Base-by-base conservation (phyloP, 192 early-diverging fungal species). In the Coemansia sp. region DNA sequence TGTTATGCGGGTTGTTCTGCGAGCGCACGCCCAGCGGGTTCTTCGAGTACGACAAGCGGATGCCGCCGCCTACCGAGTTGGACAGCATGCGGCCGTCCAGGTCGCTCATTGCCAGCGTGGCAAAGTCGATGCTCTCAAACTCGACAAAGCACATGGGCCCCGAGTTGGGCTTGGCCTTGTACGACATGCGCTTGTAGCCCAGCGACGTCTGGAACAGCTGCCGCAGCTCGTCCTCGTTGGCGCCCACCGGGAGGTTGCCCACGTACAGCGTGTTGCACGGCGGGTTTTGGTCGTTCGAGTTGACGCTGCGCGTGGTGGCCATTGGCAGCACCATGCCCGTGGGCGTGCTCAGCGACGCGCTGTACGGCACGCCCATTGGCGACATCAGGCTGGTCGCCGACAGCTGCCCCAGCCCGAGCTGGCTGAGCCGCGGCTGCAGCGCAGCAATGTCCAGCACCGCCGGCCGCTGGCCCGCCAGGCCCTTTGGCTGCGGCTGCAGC, bases 61-160 rank as follows among this genome's bases (percentile, higher is more conserved):
- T 93, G 34, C 95, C 95, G 32, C 93, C 87, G 67, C 92, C 93
- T 25, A 89, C 84, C 12, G 91, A 93, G 75, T 88, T 92, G 31
- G 78, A 75, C 40, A 98, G 64, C 25, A 81, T 83, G 43, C 90
- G 85, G 28, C 94, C 95, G 53, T 93, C 88, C 4, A 94, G 80
- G 41, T 95, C 87, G 43, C 74, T 81, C 71, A 96, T 81, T 12
- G 92, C 91, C 39, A 90, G 86, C 17, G 92, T 93, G 12, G 95
- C 95, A 69, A 80, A 94, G 23, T 83, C 76, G 22, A 98, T 90
- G 76, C 87, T 89, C 47, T 96, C 95, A 87, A 98, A 98, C 82
- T 98, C 95, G 28, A 98, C 94, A 89, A 98, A 98, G 73, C 94
- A 96, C 90, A 98, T 96, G 11, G 94, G 95, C 0, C 95, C 95